Conservation (phyloP, 176 grass and related monocot genomes). For the Cenchrus fungigraminus region DNA sequence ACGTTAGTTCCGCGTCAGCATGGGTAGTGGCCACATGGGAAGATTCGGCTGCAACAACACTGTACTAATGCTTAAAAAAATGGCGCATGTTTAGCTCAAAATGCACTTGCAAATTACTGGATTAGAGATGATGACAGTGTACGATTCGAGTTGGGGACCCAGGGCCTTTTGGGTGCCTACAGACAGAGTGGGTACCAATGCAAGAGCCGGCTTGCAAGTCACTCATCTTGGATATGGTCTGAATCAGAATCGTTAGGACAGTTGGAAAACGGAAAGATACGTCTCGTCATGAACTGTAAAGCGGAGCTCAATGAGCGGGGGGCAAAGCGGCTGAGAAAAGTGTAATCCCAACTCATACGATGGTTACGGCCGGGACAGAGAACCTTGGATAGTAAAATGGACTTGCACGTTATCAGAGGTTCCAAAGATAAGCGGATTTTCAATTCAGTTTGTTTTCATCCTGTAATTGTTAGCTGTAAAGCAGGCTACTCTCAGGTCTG, state of each 20-base stretch:
- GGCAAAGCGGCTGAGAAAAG: background rate
- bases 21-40: constrained; percentile 10
- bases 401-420: background rate
- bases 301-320: background rate
- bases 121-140: background rate
- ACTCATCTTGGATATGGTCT: background rate
- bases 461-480: background rate
- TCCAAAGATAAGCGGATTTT: background rate
- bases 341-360: background rate
- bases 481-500: background rate
- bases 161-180: background rate
- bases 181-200: background rate
- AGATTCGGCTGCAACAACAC: constrained; percentile 9
- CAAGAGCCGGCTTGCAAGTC: constrained; percentile 28
- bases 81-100: background rate
- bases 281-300: constrained; percentile 50
- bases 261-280: constrained; percentile 33
- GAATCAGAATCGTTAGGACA: constrained; percentile 23
- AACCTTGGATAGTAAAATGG: background rate
- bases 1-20: background rate
- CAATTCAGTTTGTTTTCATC: background rate
- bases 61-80: background rate
- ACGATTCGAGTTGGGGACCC: background rate
- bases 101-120: background rate
- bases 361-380: background rate